Evolutionary conservation across 805 yeast species (phyloP).

Genomic region (Starmerella kuoi): DNA sequence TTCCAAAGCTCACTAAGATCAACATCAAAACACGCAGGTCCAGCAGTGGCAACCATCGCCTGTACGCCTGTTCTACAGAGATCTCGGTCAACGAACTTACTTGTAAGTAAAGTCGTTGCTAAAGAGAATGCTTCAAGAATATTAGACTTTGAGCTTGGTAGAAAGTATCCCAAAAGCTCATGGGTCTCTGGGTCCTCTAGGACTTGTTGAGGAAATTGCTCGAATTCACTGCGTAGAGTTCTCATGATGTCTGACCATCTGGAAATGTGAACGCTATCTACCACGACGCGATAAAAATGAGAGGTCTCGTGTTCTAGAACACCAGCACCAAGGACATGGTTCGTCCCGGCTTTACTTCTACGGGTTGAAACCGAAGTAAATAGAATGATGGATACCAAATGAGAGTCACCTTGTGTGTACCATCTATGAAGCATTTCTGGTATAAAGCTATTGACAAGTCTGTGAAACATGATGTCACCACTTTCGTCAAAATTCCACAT

Average conservation of each 20-base stretch:
- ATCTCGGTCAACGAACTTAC: slow-evolving; percentile 74
- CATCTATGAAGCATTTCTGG: slow-evolving; percentile 82
- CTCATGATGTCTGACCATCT: slow-evolving; percentile 92
- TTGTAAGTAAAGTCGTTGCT: slow-evolving; percentile 63
- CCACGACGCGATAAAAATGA: slow-evolving; percentile 86
- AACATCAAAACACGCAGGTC: slow-evolving; percentile 87
- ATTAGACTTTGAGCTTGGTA: slow-evolving; percentile 86
- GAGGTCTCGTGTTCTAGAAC: slow-evolving; percentile 62
- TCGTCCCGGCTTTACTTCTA: background rate
- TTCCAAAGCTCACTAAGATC: slow-evolving; percentile 62
- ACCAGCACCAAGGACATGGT: slow-evolving; percentile 5
- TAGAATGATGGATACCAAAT: slow-evolving; percentile 74
- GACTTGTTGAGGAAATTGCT: slow-evolving; percentile 66
- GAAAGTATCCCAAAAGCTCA: slow-evolving; percentile 46
- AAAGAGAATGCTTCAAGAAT: slow-evolving; percentile 75
- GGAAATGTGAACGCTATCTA: slow-evolving; percentile 79
- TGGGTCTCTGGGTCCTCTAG: slow-evolving; percentile 35
- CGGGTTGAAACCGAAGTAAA: slow-evolving; percentile 39
- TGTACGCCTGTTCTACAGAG: slow-evolving; percentile 85
- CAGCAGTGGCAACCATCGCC: slow-evolving; percentile 76
- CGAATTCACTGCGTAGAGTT: slow-evolving; percentile 69
- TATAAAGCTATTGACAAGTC: slow-evolving; percentile 78
- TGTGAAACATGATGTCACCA: slow-evolving; percentile 88
- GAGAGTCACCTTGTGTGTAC: slow-evolving; percentile 80
- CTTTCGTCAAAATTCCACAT: slow-evolving; percentile 98